These are phyloP conservation scores for Saccharomyces kudriavzevii DNA, from an alignment of 805 yeast genomes.

Conservation along the genomic window DNA sequence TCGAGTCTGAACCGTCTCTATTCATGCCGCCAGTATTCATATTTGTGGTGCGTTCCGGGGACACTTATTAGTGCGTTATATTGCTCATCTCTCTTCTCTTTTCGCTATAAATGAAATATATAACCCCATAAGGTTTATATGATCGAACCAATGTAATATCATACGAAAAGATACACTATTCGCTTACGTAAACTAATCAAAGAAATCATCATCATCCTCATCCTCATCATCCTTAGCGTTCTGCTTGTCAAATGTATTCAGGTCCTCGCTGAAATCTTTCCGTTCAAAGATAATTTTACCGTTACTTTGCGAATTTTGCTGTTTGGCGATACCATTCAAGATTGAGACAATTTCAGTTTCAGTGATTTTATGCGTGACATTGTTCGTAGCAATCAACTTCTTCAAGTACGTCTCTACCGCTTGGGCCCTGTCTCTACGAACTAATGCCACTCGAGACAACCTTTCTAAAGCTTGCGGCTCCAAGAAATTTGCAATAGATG, in stretches of 20 bases:
- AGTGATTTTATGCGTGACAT: slow-evolving; percentile 55
- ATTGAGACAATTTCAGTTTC: slow-evolving; percentile 80
- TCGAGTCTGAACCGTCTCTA: background rate
- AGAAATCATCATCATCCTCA: slow-evolving; percentile 37
- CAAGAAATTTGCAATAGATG: slow-evolving; percentile 55
- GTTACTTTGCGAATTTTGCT: slow-evolving; percentile 53
- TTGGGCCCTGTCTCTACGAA: slow-evolving; percentile 82
- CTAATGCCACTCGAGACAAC: slow-evolving; percentile 75
- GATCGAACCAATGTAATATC: background rate
- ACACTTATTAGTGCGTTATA: background rate
- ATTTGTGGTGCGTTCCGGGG: background rate
- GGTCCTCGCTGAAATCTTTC: slow-evolving; percentile 36
- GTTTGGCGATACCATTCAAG: slow-evolving; percentile 72
- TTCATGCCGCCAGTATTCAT: background rate
- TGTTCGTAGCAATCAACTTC: slow-evolving; percentile 68
- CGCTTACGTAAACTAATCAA: slow-evolving; percentile 30
- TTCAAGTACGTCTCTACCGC: slow-evolving; percentile 78
- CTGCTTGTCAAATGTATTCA: slow-evolving; percentile 29
- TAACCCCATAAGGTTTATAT: background rate
- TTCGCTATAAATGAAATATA: background rate
- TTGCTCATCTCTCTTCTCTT: background rate
- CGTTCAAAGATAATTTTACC: slow-evolving; percentile 61
- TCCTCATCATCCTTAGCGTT: slow-evolving; percentile 34
- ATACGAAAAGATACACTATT: background rate
- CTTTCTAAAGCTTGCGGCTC: slow-evolving; percentile 84